Evolutionary conservation across 2,329 filamentous ascomycete species (phyloP).

Genomic region (Fusarium solani-melongenae): DNA sequence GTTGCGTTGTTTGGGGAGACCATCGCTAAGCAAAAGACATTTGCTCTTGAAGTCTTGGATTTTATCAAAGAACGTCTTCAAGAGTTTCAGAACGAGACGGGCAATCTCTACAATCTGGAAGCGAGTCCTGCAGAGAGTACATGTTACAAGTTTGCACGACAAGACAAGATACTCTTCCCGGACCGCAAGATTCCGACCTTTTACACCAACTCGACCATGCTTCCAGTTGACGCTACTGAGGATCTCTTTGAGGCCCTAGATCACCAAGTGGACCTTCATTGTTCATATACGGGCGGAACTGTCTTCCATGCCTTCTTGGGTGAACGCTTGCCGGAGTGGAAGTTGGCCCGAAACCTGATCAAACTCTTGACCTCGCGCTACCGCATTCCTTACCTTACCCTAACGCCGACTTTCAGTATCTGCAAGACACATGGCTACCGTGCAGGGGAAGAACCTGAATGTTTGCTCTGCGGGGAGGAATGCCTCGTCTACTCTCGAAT

Average conservation of each 20-base stretch:
- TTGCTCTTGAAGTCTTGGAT: slow-evolving; percentile 25
- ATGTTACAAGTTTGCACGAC: slow-evolving; percentile 38
- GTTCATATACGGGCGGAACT: slow-evolving; percentile 38
- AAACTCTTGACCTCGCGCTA: slow-evolving; percentile 34
- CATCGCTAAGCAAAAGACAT: not conserved
- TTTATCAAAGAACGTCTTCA: slow-evolving; percentile 38
- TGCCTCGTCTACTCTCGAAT: slow-evolving; percentile 39
- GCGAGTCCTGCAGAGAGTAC: slow-evolving; percentile 40
- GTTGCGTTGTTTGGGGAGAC: slow-evolving; percentile 16
- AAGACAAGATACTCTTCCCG: slow-evolving; percentile 34
- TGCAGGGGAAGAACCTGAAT: slow-evolving; percentile 28
- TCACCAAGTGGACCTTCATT: slow-evolving; percentile 36
- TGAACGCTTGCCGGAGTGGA: slow-evolving; percentile 32
- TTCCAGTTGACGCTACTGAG: slow-evolving; percentile 35
- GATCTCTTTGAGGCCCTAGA: slow-evolving; percentile 36
- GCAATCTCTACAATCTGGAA: slow-evolving; percentile 37
- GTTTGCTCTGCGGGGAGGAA: slow-evolving; percentile 11
- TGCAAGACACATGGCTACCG: slow-evolving; percentile 35
- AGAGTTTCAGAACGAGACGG: slow-evolving; percentile 30
- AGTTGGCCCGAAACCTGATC: slow-evolving; percentile 31
- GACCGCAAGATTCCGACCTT: slow-evolving; percentile 11
- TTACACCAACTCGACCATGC: slow-evolving; percentile 42
- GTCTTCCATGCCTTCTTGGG: slow-evolving; percentile 41
- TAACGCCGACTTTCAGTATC: slow-evolving; percentile 40
- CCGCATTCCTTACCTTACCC: slow-evolving; percentile 36